These are phyloP conservation scores for Botrytis tulipae DNA, from an alignment of 2,329 filamentous ascomycete species.

Conservation along the genomic window DNA sequence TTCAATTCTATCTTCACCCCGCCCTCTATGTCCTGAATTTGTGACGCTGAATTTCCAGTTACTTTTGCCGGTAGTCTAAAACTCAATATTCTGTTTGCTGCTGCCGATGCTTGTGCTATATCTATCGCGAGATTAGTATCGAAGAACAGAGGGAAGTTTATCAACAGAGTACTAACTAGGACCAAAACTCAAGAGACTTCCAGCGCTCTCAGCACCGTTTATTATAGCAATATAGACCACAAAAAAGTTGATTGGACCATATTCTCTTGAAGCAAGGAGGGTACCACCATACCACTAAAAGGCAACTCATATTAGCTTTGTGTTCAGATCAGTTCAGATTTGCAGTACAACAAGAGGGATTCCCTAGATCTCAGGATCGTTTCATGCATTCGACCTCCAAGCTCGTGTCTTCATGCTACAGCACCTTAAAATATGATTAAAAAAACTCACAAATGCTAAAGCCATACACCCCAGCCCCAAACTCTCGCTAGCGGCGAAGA, in stretches of 20 bases:
- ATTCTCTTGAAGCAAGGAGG: slow-evolving; percentile 39
- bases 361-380: not conserved
- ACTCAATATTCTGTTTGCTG: slow-evolving; percentile 58
- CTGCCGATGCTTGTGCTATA: slow-evolving; percentile 56
- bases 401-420: not conserved
- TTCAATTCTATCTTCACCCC: slow-evolving; percentile 57
- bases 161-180: slow-evolving; percentile 38
- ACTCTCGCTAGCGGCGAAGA: slow-evolving; percentile 55
- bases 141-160: not conserved
- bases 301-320: not conserved
- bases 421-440: not conserved
- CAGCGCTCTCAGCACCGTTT: slow-evolving; percentile 51
- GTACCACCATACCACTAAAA: slow-evolving; percentile 48
- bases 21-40: slow-evolving; percentile 37
- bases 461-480: slow-evolving; percentile 57
- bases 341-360: not conserved
- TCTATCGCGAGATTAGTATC: slow-evolving; percentile 35
- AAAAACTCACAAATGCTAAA: slow-evolving; percentile 54
- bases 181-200: slow-evolving; percentile 52
- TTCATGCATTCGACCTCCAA: not conserved
- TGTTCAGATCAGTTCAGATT: not conserved
- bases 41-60: slow-evolving; percentile 15
- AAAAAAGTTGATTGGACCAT: slow-evolving; percentile 49
- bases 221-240: slow-evolving; percentile 54
- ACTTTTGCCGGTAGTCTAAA: slow-evolving; percentile 30